Evolutionary conservation across 768 basidiomycete species (phyloP), one percentile per base, ranked within the genome.

Genomic region (Daedaleopsis sinensis): DNA sequence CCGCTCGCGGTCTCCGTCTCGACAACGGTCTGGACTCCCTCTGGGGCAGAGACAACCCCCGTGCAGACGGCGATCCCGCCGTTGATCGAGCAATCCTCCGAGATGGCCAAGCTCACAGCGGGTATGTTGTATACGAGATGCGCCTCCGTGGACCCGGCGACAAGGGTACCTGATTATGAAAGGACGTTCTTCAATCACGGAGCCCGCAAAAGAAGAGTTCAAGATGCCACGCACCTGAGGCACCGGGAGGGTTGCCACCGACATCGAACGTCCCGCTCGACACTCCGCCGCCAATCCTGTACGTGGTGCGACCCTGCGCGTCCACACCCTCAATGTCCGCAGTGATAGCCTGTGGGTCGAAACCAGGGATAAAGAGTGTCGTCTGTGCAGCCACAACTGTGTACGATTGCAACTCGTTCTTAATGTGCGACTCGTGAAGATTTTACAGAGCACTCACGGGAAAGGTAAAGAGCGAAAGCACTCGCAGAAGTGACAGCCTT

Each of bases 281-380:
- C 32, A 67, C 56, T 0, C 77, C 81, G 42, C 77, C 72, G 6
- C 74, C 66, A 48, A 82, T 57, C 19, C 65, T 70, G 70, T 76
- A 83, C 18, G 81, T 81, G 15, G 82, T 82, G 48, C 71, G 68
- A 19, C 80, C 79, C 58, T 77, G 69, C 15, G 67, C 48, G 7
- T 77, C 81, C 18, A 78, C 77, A 11, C 81, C 80, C n/a, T 81
- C 43, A 42, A 74, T 68, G 61, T 75, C 72, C 46, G 76, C 80
- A 54, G 78, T 76, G 44, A 81, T 61, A 10, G 79, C 77, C 67
- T 79, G 78, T 18, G 76, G 74, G 58, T 82, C 77, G 55, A 80
- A 79, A 35, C 75, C 79, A 1, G 80, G 81, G 56, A 84, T 72
- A 59, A 74, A 80, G 42, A 82, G 67, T n/a, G 82, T 79, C 0